These are phyloP conservation scores for Leccinum colubrinum DNA, from an alignment of 1,284 basidiomycete genomes.

Conservation along the genomic window DNA sequence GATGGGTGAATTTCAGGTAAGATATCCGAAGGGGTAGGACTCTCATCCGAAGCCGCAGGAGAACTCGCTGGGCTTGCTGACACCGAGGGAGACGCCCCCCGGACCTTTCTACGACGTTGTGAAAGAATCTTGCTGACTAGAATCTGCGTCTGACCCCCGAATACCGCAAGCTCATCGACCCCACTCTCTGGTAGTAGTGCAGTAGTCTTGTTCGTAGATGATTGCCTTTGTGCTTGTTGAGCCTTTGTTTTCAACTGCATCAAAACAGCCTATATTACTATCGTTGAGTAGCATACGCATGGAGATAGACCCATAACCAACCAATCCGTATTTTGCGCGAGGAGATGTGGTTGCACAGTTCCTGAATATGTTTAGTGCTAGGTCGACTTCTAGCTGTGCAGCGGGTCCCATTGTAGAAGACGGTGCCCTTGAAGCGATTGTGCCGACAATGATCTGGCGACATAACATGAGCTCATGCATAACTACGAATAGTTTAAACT, in stretches of 20 bases:
- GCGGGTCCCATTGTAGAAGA: constrained; percentile 56
- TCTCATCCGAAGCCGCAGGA: constrained; percentile 31
- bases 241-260: constrained; percentile 48
- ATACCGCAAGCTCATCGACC: constrained; percentile 63
- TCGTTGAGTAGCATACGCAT: background rate
- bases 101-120: constrained; percentile 23
- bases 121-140: constrained; percentile 53
- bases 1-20: constrained; percentile 59
- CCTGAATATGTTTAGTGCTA: constrained; percentile 54
- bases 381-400: constrained; percentile 54
- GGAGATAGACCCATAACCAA: constrained; percentile 28
- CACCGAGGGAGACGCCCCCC: constrained; percentile 15
- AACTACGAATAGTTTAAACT: constrained; percentile 6
- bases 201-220: constrained; percentile 37
- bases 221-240: constrained; percentile 39
- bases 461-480: constrained; percentile 14
- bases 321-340: constrained; percentile 50
- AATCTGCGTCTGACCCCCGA: constrained; percentile 58
- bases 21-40: constrained; percentile 24
- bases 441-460: constrained; percentile 52
- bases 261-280: constrained; percentile 41
- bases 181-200: constrained; percentile 44
- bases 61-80: constrained; percentile 26
- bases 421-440: constrained; percentile 54
- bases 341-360: constrained; percentile 46